Conservation (phyloP, 805 yeast genomes). For the Blastobotrys peoriensis region DNA sequence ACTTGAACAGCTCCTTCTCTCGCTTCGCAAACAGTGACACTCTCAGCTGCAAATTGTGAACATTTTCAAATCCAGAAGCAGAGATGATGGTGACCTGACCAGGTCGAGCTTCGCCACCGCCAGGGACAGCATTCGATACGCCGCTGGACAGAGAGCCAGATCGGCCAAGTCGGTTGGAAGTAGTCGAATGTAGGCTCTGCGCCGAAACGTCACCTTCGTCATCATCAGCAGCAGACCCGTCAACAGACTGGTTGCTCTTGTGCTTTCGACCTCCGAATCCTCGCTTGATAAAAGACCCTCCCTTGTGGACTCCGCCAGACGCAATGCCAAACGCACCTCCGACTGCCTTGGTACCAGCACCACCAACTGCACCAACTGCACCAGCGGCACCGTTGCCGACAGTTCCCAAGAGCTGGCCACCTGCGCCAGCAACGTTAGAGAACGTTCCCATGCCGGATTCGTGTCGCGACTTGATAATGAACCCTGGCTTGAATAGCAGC, state of each 20-base stretch:
- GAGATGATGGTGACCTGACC: slow-evolving; percentile 18
- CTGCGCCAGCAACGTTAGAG: slow-evolving; percentile 46
- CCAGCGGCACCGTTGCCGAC: slow-evolving; percentile 40
- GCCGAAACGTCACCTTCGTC: slow-evolving; percentile 13
- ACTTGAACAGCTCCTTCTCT: slow-evolving; percentile 56
- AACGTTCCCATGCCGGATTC: slow-evolving; percentile 30
- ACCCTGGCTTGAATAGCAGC: slow-evolving; percentile 64
- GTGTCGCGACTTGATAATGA: slow-evolving; percentile 37
- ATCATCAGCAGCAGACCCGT: slow-evolving; percentile 30
- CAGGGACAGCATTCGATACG: slow-evolving; percentile 13
- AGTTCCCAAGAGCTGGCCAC: slow-evolving; percentile 45
- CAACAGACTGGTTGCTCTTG: slow-evolving; percentile 26
- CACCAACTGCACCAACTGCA: slow-evolving; percentile 38
- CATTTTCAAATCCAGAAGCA: slow-evolving; percentile 22
- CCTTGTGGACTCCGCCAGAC: slow-evolving; percentile 32
- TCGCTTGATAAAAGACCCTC: slow-evolving; percentile 25
- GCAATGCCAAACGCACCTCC: slow-evolving; percentile 34
- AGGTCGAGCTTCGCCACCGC: slow-evolving; percentile 13
- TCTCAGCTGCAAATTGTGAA: slow-evolving; percentile 42
- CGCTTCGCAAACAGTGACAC: slow-evolving; percentile 32
- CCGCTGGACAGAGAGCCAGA: slow-evolving; percentile 14
- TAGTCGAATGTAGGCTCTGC: background rate
- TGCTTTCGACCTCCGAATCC: slow-evolving; percentile 33
- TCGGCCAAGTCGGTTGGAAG: slow-evolving; percentile 2
- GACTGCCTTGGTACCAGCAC: slow-evolving; percentile 36